Base-by-base conservation (phyloP, 495 filamentous ascomycete genomes). In the Penicillium fimorum region DNA sequence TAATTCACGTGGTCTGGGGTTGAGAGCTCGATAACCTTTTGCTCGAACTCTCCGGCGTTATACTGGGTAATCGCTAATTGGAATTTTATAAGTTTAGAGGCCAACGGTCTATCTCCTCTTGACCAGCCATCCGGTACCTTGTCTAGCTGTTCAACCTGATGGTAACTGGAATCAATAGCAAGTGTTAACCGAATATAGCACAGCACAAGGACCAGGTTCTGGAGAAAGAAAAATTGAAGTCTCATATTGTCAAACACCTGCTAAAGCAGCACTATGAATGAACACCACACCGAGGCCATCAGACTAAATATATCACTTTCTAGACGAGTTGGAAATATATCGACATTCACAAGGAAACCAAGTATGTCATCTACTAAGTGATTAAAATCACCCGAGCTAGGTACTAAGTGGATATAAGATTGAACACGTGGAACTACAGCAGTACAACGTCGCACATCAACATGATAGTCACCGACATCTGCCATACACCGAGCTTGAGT, bases 1-100 rank as follows among this genome's bases (percentile, higher is more conserved):
- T 90, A 90, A 4, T 66, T 72, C 3, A 75, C 67, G 57, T 87
- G 78, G 4, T 74, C 75, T 4, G 87, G 88, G 4, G 82, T 84
- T 17, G 85, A 85, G 30, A 91, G 73, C 9, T 85, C 79, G 32
- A 84, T 72, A 22, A 89, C 76, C 18, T 70, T 77, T 53, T 83
- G 72, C 64, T 90, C 85, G 38, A 90, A 83, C 12, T 76, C 67
- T 8, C 61, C 73, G 22, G 75, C 69, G 35, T 81, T 81, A 27
- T 79, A 71, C 56, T 84, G 79, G 25, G 72, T 61, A 5, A 86
- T 63, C 8, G 82, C 80, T 50, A 86, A 73, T n/a, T 73, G 78
- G 30, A 88, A 78, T 12, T 71, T 74, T 38, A 85, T 65, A 11
- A 61, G 41, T 30, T 70, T 75, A 1, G 68, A 61, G 5, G 68